These are phyloP conservation scores for Cutaneotrichosporon sp. DNA, from an alignment of 1,284 basidiomycete species.

Conservation along the genomic window DNA sequence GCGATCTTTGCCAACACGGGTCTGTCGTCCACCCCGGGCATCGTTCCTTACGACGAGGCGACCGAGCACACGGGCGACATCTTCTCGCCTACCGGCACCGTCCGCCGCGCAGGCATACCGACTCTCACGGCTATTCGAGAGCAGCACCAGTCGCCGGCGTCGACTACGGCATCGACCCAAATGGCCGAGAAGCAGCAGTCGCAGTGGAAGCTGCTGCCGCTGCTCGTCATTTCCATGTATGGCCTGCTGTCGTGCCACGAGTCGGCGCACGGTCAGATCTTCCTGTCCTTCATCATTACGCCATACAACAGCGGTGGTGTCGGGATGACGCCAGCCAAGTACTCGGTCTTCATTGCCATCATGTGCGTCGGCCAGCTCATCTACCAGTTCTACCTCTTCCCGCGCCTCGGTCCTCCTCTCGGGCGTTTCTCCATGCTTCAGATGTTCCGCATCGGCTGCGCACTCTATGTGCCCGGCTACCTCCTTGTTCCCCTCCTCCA, in stretches of 20 bases:
- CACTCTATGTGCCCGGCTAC: constrained; percentile 47
- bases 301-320: constrained; percentile 47
- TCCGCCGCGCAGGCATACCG: constrained; percentile 12
- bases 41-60: constrained; percentile 25
- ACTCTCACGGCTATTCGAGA: constrained; percentile 43
- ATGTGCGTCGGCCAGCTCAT: constrained; percentile 49
- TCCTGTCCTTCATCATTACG: constrained; percentile 47
- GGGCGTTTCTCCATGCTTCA: constrained; percentile 47
- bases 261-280: constrained; percentile 47
- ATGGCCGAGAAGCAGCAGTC: constrained; percentile 28
- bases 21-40: constrained; percentile 28
- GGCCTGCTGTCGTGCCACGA: constrained; percentile 48
- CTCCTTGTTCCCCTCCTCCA: constrained; percentile 45
- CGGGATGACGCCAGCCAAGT: constrained; percentile 47
- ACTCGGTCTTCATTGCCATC: constrained; percentile 47
- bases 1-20: constrained; percentile 49
- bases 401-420: constrained; percentile 47
- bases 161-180: constrained; percentile 7
- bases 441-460: constrained; percentile 48
- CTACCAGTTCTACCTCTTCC: constrained; percentile 50
- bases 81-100: constrained; percentile 29
- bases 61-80: constrained; percentile 19
- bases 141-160: constrained; percentile 5
- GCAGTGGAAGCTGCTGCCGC: constrained; percentile 37
- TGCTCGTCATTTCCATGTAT: constrained; percentile 46